Evolutionary conservation across 163 green algal species (phyloP).

Genomic region (Scenedesmus sp.): DNA sequence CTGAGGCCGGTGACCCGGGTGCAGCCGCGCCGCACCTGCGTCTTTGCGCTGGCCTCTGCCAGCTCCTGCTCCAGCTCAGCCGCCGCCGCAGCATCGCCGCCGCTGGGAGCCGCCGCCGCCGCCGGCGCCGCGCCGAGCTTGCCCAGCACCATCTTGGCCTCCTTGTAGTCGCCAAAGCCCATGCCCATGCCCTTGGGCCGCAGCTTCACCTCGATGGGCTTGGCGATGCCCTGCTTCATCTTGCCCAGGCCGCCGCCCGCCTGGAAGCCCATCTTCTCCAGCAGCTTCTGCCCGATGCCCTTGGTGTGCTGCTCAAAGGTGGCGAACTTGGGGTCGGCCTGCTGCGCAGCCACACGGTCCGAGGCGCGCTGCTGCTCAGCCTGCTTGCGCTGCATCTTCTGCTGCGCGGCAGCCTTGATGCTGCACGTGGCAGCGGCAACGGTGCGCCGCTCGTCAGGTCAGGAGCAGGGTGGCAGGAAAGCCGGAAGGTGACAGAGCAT

Average conservation of each 20-base stretch:
- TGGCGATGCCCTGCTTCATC: conserved; percentile 88
- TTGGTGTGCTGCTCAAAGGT: conserved; percentile 97
- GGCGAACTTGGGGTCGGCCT: conserved; percentile 75
- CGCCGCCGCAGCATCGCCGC: background rate
- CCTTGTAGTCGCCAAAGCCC: conserved; percentile 76
- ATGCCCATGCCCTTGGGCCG: conserved; percentile 96
- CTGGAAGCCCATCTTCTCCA: conserved; percentile 97
- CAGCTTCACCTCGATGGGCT: conserved; percentile 92
- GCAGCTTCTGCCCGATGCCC: conserved; percentile 96
- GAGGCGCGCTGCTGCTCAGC: conserved; percentile 27
- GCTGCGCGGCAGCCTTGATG: conserved; percentile 57
- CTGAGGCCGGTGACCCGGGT: no score
- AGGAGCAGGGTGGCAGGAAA: background rate
- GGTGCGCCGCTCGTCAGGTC: no score
- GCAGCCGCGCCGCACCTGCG: conserved; percentile 25
- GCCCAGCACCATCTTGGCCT: conserved; percentile 54
- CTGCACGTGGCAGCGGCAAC: background rate
- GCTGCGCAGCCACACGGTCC: conserved; percentile 41
- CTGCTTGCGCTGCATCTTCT: conserved; percentile 32
- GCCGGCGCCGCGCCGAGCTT: background rate
- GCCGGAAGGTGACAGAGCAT: background rate
- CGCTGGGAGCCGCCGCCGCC: conserved; percentile 8
- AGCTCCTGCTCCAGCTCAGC: conserved; percentile 44
- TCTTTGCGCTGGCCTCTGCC: conserved; percentile 30
- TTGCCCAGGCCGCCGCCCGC: conserved; percentile 68